phyloP scores from a whole-genome alignment of 108 stramenopile genomes.

The Cyclotella sp. region DNA sequence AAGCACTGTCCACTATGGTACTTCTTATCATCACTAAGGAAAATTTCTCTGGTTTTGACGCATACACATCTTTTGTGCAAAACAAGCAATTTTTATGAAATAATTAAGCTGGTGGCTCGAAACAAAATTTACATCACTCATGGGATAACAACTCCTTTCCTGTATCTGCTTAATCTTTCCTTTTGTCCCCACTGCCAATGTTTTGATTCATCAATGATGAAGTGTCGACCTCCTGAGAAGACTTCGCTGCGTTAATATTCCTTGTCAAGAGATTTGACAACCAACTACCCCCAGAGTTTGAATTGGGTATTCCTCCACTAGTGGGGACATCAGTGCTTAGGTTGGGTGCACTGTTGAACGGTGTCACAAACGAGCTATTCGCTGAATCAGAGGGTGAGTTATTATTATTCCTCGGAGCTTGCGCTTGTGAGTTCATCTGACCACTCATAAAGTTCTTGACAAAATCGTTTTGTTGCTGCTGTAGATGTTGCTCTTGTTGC shows the following conservation, averaged over 20 bases:
- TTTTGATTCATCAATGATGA: too few species aligned
- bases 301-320: neutral
- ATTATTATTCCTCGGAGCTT: neutral
- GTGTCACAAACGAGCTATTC: neutral
- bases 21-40: too few species aligned
- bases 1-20: too few species aligned
- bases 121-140: too few species aligned
- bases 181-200: too few species aligned
- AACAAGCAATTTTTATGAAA: too few species aligned
- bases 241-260: neutral
- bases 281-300: neutral
- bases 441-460: constrained; percentile 4
- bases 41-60: too few species aligned
- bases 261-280: neutral
- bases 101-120: too few species aligned
- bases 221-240: too few species aligned
- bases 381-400: neutral
- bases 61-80: too few species aligned
- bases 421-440: neutral
- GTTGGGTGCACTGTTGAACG: constrained; percentile 1
- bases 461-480: constrained; percentile 12
- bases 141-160: too few species aligned
- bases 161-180: too few species aligned
- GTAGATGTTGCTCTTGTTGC: constrained; percentile 15
- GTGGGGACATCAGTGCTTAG: neutral